These are phyloP conservation scores for Claviceps sp. DNA, from an alignment of 2,329 filamentous ascomycete species.

Conservation along the genomic window DNA sequence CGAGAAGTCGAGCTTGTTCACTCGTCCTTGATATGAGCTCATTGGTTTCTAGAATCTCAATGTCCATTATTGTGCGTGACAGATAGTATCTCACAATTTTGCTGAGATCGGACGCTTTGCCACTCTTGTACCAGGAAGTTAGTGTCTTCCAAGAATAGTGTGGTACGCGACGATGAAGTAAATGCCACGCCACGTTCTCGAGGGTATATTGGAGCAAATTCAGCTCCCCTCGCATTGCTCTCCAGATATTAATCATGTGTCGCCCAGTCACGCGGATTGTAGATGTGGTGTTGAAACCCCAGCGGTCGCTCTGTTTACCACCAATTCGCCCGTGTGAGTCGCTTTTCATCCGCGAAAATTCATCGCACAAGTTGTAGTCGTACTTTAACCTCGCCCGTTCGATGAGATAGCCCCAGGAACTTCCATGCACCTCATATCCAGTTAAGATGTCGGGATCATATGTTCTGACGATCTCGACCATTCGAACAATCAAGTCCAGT, in stretches of 20 bases:
- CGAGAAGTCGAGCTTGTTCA: slow-evolving; percentile 84
- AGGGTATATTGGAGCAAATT: slow-evolving; percentile 89
- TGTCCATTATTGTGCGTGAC: slow-evolving; percentile 60
- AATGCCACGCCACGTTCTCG: slow-evolving; percentile 88
- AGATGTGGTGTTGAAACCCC: slow-evolving; percentile 90
- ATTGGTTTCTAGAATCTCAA: slow-evolving; percentile 85
- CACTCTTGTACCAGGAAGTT: slow-evolving; percentile 67
- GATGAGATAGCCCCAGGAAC: slow-evolving; percentile 91
- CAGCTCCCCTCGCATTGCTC: slow-evolving; percentile 86
- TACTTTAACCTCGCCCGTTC: slow-evolving; percentile 78
- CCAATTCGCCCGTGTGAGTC: slow-evolving; percentile 74
- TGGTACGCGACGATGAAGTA: slow-evolving; percentile 76
- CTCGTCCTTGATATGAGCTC: slow-evolving; percentile 81
- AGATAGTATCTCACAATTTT: slow-evolving; percentile 71
- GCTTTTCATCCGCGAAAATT: slow-evolving; percentile 77
- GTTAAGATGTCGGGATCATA: slow-evolving; percentile 88
- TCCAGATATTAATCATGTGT: slow-evolving; percentile 95
- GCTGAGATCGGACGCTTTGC: slow-evolving; percentile 52
- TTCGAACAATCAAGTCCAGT: slow-evolving; percentile 69
- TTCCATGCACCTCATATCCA: slow-evolving; percentile 86
- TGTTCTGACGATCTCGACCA: slow-evolving; percentile 72
- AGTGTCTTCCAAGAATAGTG: slow-evolving; percentile 72
- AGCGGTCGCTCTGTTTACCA: slow-evolving; percentile 74
- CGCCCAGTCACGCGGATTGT: slow-evolving; percentile 85
- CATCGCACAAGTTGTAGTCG: slow-evolving; percentile 80